Evolutionary conservation across 331 rosid genomes (phyloP).

Genomic region (Rosa hybrid): DNA sequence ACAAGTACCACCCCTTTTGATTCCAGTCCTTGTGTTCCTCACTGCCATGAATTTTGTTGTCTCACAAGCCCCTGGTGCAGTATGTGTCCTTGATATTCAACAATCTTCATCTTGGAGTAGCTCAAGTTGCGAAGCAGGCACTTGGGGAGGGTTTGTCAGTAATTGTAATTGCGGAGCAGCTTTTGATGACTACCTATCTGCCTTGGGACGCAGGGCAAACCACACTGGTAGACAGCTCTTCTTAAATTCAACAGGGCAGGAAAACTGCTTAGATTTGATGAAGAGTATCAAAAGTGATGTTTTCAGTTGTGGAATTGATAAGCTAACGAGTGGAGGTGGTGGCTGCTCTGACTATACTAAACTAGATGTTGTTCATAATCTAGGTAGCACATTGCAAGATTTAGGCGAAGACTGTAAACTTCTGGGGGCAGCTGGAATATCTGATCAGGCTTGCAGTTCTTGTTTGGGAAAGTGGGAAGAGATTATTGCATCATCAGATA

Average conservation of each 20-base stretch:
- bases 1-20: slow-evolving; percentile 12
- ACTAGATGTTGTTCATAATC: slow-evolving; percentile 38
- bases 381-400: slow-evolving; percentile 33
- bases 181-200: slow-evolving; percentile 49
- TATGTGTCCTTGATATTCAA: slow-evolving; percentile 48
- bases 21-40: slow-evolving; percentile 19
- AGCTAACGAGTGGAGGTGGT: slow-evolving; percentile 49
- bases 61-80: slow-evolving; percentile 29
- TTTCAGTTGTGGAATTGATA: slow-evolving; percentile 49
- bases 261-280: slow-evolving; percentile 32
- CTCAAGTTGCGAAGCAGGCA: slow-evolving; percentile 39
- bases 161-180: slow-evolving; percentile 40
- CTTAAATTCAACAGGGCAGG: slow-evolving; percentile 48
- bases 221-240: slow-evolving; percentile 40
- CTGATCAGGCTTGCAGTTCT: slow-evolving; percentile 35
- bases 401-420: slow-evolving; percentile 44
- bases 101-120: slow-evolving; percentile 29
- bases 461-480: slow-evolving; percentile 54
- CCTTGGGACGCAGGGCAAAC: slow-evolving; percentile 51
- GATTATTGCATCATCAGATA: slow-evolving; percentile 23
- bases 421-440: slow-evolving; percentile 18
- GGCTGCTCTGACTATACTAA: slow-evolving; percentile 52
- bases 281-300: slow-evolving; percentile 19
- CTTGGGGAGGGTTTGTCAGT: slow-evolving; percentile 56
- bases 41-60: slow-evolving; percentile 19